A percentile compares a stretch with the other conserved stretches of the same genome.
These are phyloP conservation scores for Cystobasidium onofrii DNA, from an alignment of 768 basidiomycete genomes.

Conservation along the genomic window DNA sequence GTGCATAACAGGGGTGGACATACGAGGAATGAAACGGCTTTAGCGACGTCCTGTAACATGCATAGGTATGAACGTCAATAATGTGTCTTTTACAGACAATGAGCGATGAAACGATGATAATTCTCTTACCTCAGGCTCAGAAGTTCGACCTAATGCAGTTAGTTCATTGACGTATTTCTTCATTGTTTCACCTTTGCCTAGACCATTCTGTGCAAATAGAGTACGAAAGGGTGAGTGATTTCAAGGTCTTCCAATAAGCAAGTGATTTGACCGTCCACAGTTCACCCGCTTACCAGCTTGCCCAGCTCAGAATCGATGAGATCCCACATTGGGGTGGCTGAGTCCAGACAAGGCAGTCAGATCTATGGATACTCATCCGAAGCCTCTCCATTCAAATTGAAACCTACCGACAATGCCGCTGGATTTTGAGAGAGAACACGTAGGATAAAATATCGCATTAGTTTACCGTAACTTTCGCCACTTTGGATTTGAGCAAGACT, in stretches of 20 bases:
- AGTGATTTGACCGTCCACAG: too few relatives aligned
- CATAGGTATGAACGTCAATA: too few relatives aligned
- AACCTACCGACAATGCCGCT: conserved; percentile 26
- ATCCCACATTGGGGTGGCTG: conserved; percentile 31
- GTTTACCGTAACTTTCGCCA: too few relatives aligned
- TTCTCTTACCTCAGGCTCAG: conserved; percentile 21
- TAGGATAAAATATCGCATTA: too few relatives aligned
- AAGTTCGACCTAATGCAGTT: background rate
- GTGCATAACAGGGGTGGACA: too few relatives aligned
- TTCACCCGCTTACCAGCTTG: conserved; percentile 2
- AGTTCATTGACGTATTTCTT: conserved; percentile 29
- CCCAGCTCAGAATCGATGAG: conserved; percentile 32
- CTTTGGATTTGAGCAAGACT: too few relatives aligned
- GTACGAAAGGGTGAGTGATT: background rate
- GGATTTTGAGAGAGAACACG: too few relatives aligned
- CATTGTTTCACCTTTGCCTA: background rate
- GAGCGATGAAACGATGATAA: too few relatives aligned
- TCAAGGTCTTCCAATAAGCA: background rate
- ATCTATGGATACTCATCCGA: background rate
- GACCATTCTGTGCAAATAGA: background rate
- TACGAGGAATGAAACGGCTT: conserved; percentile 32
- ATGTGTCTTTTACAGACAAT: too few relatives aligned
- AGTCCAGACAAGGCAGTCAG: background rate
- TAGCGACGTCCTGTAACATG: conserved; percentile 30
- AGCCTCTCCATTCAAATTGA: background rate